Conservation (phyloP, 331 rosid genomes). For the Pyracantha coccinea region DNA sequence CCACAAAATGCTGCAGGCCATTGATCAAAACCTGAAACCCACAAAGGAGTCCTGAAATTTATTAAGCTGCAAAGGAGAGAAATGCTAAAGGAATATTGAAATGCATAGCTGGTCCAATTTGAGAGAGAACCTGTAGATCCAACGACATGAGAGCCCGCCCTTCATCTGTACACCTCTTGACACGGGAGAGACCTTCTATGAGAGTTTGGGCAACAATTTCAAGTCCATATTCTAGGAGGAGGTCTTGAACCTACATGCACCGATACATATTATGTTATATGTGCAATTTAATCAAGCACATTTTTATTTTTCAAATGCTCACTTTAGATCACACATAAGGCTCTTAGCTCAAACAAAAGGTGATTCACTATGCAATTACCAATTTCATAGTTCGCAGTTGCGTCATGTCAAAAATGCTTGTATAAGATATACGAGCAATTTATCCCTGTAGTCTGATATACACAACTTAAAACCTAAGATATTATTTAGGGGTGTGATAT, state of each 20-base stretch:
- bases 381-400: background rate
- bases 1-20: slow-evolving; percentile 78
- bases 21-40: slow-evolving; percentile 86
- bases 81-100: background rate
- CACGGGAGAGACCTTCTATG: slow-evolving; percentile 89
- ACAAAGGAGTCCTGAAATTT: slow-evolving; percentile 4
- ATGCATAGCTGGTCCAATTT: background rate
- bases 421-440: background rate
- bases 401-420: background rate
- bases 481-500: no score
- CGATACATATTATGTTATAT: slow-evolving; percentile 14
- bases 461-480: no score
- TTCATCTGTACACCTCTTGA: slow-evolving; percentile 93
- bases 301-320: background rate
- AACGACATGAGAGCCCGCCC: slow-evolving; percentile 97
- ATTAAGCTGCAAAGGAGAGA: slow-evolving; percentile 8
- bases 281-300: slow-evolving; percentile 6
- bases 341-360: background rate
- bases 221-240: slow-evolving; percentile 67
- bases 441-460: background rate
- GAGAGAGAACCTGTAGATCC: slow-evolving; percentile 76
- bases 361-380: background rate
- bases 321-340: background rate
- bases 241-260: slow-evolving; percentile 58
- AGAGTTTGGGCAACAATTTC: slow-evolving; percentile 84